Conservation (phyloP, 768 basidiomycete genomes). For the Suillus brevipes region DNA sequence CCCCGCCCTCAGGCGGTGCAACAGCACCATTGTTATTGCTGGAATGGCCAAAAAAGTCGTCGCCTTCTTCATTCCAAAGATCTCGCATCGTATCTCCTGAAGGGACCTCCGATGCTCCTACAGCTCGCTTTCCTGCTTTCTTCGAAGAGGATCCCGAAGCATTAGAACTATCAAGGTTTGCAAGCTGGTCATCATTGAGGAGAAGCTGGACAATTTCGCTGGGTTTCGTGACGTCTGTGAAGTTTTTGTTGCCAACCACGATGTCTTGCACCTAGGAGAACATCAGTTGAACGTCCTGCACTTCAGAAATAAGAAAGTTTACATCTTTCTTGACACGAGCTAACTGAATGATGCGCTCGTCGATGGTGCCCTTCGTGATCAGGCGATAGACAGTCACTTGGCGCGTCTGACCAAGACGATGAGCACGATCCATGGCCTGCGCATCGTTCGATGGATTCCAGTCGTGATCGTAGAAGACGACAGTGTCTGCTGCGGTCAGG, state of each 20-base stretch:
- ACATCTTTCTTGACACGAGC: conserved; percentile 98
- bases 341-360: conserved; percentile 95
- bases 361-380: conserved; percentile 91
- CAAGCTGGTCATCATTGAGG: conserved; percentile 92
- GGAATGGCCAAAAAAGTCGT: conserved; percentile 78
- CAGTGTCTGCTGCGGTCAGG: conserved; percentile 65
- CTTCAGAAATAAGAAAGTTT: conserved; percentile 25
- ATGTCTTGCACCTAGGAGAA: conserved; percentile 89
- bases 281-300: neutral
- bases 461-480: conserved; percentile 26
- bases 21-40: conserved; percentile 24
- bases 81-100: conserved; percentile 50
- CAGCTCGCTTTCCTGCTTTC: conserved; percentile 36
- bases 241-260: conserved; percentile 95
- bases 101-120: conserved; percentile 33
- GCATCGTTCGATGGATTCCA: conserved; percentile 93
- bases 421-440: conserved; percentile 98
- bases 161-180: conserved; percentile 57
- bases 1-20: conserved; percentile 23
- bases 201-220: conserved; percentile 96
- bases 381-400: conserved; percentile 97
- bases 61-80: conserved; percentile 85
- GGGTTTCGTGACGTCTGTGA: conserved; percentile 90
- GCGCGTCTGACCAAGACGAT: conserved; percentile 93
- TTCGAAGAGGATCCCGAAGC: conserved; percentile 37